Base-by-base conservation (phyloP, 768 basidiomycete species). In the Auriscalpium microsporum region DNA sequence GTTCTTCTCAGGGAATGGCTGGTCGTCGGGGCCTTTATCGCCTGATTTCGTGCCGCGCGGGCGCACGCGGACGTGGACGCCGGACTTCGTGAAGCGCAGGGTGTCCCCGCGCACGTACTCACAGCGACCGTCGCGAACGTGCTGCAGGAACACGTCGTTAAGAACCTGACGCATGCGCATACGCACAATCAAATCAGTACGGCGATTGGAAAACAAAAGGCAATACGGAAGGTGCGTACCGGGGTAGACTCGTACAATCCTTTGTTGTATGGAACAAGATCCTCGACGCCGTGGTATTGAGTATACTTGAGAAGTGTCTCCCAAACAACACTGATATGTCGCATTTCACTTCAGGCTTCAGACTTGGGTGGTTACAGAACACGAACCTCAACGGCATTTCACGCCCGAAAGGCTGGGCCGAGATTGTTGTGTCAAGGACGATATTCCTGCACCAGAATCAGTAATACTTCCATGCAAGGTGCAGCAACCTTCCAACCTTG, bases 401-500 rank as follows among this genome's bases (percentile, higher is more conserved):
- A 8, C 74, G 67, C 5, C 79, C 79, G 58, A 80, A 80, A 0
- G 79, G 78, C 61, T 80, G 78, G 33, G 72, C 69, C 2, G 78
- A 70, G 45, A 81, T 69, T 36, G 72, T 56, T 2, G 73, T 75
- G 60, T 81, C 79, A 48, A 82, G 58, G 48, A 78, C 45, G 7
- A 76, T 71, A 54, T 80, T 79, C 21, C 69, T 50, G 37, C 36
- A 16, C 9, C 10, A 50, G 52, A 2, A 58, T 35, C 49, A 33
- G 35, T n/a, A 16, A 6, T 5, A 14, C 21, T 37, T 6, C 33
- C 16, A 50, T 36, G 16, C 8, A 23, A 36, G 11, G 5, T 8
- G 38, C 9, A 44, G 55, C 7, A 9, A 16, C 10, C 28, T 52
- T 28, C 28, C 28, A 28, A 58, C 61, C 58, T 60, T n/a, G 73